Percentiles rank a stretch among this genome's conserved stretches.
These are phyloP conservation scores for Chondrostereum purpureum DNA, from an alignment of 1,284 basidiomycete species.

Conservation along the genomic window DNA sequence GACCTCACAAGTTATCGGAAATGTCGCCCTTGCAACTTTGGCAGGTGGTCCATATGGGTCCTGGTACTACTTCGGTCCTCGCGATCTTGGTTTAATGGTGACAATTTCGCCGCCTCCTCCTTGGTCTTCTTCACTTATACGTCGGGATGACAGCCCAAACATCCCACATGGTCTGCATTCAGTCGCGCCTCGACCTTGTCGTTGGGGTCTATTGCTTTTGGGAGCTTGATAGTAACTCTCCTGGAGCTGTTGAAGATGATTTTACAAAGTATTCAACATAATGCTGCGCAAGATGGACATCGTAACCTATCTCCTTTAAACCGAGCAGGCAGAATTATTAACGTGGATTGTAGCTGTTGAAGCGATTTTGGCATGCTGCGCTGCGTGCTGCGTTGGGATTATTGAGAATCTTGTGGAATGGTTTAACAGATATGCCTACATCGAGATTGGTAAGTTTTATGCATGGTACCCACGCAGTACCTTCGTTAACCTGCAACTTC, in stretches of 20 bases:
- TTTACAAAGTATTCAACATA: slow-evolving; percentile 58
- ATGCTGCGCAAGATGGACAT: slow-evolving; percentile 69
- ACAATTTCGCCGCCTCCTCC: background rate
- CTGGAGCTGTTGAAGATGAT: slow-evolving; percentile 72
- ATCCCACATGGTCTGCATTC: slow-evolving; percentile 70
- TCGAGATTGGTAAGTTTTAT: slow-evolving; percentile 64
- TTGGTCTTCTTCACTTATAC: slow-evolving; percentile 7
- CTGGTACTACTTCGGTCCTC: slow-evolving; percentile 74
- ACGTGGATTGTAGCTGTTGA: slow-evolving; percentile 46
- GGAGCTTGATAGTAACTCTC: slow-evolving; percentile 83
- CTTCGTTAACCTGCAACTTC: background rate
- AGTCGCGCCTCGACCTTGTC: slow-evolving; percentile 79
- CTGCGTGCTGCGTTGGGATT: slow-evolving; percentile 74
- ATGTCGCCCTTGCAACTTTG: slow-evolving; percentile 74
- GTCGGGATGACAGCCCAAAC: slow-evolving; percentile 45
- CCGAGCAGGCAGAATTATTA: slow-evolving; percentile 10
- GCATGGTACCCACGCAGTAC: background rate
- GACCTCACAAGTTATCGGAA: slow-evolving; percentile 76
- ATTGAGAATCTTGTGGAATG: slow-evolving; percentile 70
- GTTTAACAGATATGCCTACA: slow-evolving; percentile 83
- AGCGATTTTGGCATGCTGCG: slow-evolving; percentile 72
- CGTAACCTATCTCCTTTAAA: slow-evolving; percentile 36
- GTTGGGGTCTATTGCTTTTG: slow-evolving; percentile 86
- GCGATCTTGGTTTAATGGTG: slow-evolving; percentile 58
- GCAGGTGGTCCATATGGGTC: slow-evolving; percentile 58